Conservation (phyloP, 164 flowering plant species). For the Vitis cinerea region DNA sequence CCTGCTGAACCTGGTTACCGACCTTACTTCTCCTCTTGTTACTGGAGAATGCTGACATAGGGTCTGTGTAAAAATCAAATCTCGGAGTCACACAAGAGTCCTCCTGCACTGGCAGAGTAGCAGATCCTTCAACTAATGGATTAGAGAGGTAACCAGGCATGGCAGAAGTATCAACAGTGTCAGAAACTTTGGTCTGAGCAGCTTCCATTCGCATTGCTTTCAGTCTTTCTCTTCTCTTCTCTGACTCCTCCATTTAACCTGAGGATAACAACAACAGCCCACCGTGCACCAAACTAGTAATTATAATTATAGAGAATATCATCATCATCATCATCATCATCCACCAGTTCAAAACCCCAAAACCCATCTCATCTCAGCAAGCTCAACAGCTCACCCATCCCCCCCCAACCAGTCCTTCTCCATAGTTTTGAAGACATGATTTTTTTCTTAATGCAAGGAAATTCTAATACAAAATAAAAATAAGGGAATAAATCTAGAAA, state of each 20-base stretch:
- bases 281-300: not conserved
- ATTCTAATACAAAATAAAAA: too few species aligned
- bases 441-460: too few species aligned
- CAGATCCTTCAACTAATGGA: slow-evolving; percentile 50
- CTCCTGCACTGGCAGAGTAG: slow-evolving; percentile 15
- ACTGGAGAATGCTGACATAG: slow-evolving; percentile 66
- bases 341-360: too few species aligned
- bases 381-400: too few species aligned
- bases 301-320: too few species aligned
- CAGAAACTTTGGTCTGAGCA: slow-evolving; percentile 32
- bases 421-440: too few species aligned
- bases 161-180: slow-evolving; percentile 11
- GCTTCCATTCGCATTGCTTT: slow-evolving; percentile 75
- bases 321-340: too few species aligned
- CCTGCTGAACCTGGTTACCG: slow-evolving; percentile 20
- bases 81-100: slow-evolving; percentile 31
- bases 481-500: too few species aligned
- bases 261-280: not conserved
- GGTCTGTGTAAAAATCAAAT: slow-evolving; percentile 84
- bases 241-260: slow-evolving; percentile 73
- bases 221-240: slow-evolving; percentile 71
- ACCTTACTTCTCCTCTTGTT: slow-evolving; percentile 34
- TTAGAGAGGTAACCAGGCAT: slow-evolving; percentile 39
- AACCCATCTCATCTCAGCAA: too few species aligned
- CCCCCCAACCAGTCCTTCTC: too few species aligned